phyloP scores from a whole-genome alignment of 371 early-diverging fungal species.

The Mortierella sp. region DNA sequence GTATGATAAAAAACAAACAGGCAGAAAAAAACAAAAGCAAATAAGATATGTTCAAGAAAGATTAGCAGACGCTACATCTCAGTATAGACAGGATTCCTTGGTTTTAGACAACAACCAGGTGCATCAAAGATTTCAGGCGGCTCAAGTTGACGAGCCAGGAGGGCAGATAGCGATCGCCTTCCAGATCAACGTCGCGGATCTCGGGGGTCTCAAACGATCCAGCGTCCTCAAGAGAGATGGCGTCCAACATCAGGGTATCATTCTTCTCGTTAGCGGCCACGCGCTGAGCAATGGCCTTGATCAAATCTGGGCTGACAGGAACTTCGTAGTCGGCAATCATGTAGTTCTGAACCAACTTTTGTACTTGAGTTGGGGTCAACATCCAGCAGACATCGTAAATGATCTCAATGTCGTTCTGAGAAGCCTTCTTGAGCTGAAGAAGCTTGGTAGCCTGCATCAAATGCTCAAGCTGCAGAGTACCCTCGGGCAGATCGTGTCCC shows the following conservation, averaged over 20 bases:
- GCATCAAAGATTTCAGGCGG: slow-evolving; percentile 47
- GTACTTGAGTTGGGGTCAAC: slow-evolving; percentile 93
- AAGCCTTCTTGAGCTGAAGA: slow-evolving; percentile 93
- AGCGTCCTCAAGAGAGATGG: slow-evolving; percentile 81
- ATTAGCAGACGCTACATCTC: neutral
- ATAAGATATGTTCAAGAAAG: neutral
- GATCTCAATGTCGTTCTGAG: slow-evolving; percentile 91
- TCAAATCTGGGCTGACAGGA: slow-evolving; percentile 89
- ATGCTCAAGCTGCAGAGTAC: slow-evolving; percentile 90
- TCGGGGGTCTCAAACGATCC: slow-evolving; percentile 74
- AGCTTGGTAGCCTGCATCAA: slow-evolving; percentile 96
- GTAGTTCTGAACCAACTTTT: slow-evolving; percentile 91
- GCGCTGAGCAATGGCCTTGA: slow-evolving; percentile 90
- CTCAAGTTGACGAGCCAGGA: slow-evolving; percentile 58
- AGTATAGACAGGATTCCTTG: neutral
- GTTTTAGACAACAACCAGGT: slow-evolving; percentile 41
- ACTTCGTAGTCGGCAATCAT: slow-evolving; percentile 83
- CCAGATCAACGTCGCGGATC: slow-evolving; percentile 62
- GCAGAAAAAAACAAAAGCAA: neutral
- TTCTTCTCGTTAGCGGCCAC: slow-evolving; percentile 88
- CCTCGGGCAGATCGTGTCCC: slow-evolving; percentile 90
- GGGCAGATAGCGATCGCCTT: slow-evolving; percentile 70
- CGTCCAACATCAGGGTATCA: slow-evolving; percentile 90
- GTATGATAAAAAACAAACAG: slow-evolving; percentile 3
- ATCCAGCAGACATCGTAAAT: slow-evolving; percentile 97